Percentiles rank a stretch among this genome's conserved stretches.
Conservation (phyloP, 768 basidiomycete genomes). For the Lenzites betulinus region DNA sequence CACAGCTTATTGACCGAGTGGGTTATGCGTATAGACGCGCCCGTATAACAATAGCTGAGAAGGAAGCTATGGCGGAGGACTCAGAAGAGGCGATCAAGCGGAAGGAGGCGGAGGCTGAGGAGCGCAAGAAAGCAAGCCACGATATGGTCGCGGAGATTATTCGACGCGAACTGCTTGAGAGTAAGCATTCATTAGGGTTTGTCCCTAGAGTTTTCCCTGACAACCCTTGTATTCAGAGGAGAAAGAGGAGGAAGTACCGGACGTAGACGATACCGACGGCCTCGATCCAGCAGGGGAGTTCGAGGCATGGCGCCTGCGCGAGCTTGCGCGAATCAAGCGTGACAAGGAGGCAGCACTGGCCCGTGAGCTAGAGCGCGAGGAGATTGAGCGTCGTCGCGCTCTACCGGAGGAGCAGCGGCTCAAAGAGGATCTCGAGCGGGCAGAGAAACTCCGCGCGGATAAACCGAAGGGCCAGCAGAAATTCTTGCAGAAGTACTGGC, state of each 20-base stretch:
- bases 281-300: slow-evolving; percentile 89
- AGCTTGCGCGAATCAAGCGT: slow-evolving; percentile 88
- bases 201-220: slow-evolving; percentile 3
- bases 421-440: slow-evolving; percentile 88
- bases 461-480: slow-evolving; percentile 91
- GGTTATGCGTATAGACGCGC: slow-evolving; percentile 53
- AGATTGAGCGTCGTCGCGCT: slow-evolving; percentile 88
- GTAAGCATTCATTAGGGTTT: slow-evolving; percentile 48
- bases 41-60: slow-evolving; percentile 71
- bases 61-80: slow-evolving; percentile 66
- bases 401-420: slow-evolving; percentile 92
- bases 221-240: slow-evolving; percentile 71
- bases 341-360: slow-evolving; percentile 88
- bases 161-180: slow-evolving; percentile 85
- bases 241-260: slow-evolving; percentile 78
- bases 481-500: slow-evolving; percentile 98
- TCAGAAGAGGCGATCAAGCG: slow-evolving; percentile 71
- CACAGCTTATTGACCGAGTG: not conserved
- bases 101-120: slow-evolving; percentile 76
- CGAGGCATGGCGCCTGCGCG: slow-evolving; percentile 93
- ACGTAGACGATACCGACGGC: slow-evolving; percentile 95
- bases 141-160: slow-evolving; percentile 95
- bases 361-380: slow-evolving; percentile 84
- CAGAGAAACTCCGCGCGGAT: slow-evolving; percentile 78
- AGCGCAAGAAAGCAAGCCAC: slow-evolving; percentile 86